Evolutionary conservation across 352 stramenopile genomes (phyloP), one percentile per base, ranked within the genome.

Genomic region (Globisporangium recalcitrans): DNA sequence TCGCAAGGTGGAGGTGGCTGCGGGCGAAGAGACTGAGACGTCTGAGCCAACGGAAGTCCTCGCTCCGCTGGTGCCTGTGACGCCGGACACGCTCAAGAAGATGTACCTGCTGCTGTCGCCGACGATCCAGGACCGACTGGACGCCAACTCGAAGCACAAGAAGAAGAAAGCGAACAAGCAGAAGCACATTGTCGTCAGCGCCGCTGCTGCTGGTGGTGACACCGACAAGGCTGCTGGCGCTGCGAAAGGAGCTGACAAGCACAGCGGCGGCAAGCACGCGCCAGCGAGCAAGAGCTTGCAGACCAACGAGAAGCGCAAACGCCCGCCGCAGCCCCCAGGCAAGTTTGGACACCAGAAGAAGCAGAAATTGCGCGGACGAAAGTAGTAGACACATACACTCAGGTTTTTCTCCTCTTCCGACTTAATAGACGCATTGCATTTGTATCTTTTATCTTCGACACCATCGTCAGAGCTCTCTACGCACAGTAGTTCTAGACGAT

Each of bases 91-190:
- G 44, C 65, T 90, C 52, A 77, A 83, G 53, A 81, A 86, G 57
- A 56, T 85, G 36, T 92, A 92, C 44, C 24, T 89, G 58, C 69
- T 87, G 36, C 65, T 92, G 62, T 83, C 75, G 13, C 80, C 82
- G 40, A 82, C 76, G 53, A 67, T 82, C 13, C 77, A 86, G 27
- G 81, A 93, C 42, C 72, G 70, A 31, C 57, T 80, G 27, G 65
- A 76, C n/a, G 72, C 64, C 16, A 82, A 77, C 58, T 82, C 75
- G 47, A 79, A 78, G 56, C 71, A 70, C 36, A 81, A 76, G 62
- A 74, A 77, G 36, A 61, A 62, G 31, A 57, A 75, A 22, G 51
- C 24, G 21, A 63, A 66, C 27, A 80, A 75, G 58, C 66, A 64
- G 49, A 80, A 77, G 59, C 67, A 54, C 10, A 29, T 52, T 8